phyloP scores from a whole-genome alignment of 2,329 filamentous ascomycete genomes.

The Venturia pyrina region DNA sequence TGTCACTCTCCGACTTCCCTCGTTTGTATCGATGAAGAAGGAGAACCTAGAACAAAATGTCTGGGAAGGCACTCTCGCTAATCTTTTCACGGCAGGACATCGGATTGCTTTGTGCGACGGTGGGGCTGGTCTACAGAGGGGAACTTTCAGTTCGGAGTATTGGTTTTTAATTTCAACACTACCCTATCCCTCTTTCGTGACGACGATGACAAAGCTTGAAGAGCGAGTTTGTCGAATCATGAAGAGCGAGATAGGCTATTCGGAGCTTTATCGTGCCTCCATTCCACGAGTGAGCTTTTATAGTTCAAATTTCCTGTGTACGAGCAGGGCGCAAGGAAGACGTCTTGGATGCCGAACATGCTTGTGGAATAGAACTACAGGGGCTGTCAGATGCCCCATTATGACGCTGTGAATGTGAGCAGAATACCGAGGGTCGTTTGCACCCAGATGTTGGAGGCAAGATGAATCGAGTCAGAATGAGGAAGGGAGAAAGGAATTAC shows the following conservation, averaged over 20 bases:
- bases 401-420: background rate
- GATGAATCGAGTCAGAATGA: background rate
- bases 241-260: background rate
- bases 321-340: background rate
- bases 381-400: background rate
- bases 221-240: background rate
- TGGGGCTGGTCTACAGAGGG: background rate
- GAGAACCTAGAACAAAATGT: background rate
- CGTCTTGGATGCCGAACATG: background rate
- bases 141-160: background rate
- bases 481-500: background rate
- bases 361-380: background rate
- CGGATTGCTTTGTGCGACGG: background rate
- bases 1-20: background rate
- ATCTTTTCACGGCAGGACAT: background rate
- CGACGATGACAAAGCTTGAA: too few species aligned
- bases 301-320: too few species aligned
- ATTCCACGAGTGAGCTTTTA: too few species aligned
- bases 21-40: background rate
- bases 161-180: background rate
- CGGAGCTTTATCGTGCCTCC: too few species aligned
- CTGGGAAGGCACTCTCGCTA: background rate
- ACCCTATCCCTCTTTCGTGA: too few species aligned
- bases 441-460: background rate
- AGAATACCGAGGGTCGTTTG: background rate